A percentile compares a stretch with the other conserved stretches of the same genome.
phyloP scores from a whole-genome alignment of 2,329 filamentous ascomycete species.

The Chaetomiaceae sp. region DNA sequence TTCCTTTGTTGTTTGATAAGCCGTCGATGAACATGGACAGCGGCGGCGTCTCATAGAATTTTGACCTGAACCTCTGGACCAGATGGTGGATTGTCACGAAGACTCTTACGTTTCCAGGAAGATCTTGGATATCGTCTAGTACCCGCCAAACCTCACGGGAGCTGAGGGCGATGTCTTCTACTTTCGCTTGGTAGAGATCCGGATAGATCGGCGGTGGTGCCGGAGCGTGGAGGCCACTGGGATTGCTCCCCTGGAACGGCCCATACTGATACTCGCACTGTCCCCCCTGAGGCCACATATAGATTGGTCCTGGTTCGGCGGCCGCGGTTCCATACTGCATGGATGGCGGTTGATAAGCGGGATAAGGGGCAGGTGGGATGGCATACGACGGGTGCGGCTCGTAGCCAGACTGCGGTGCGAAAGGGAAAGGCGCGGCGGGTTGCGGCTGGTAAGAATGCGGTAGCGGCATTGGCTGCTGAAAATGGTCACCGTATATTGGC shows the following conservation, averaged over 20 bases:
- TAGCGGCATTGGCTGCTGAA: constrained; percentile 20
- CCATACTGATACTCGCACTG: constrained; percentile 25
- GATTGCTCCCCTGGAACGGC: constrained; percentile 25
- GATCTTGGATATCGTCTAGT: constrained; percentile 54
- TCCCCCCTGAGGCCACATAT: constrained; percentile 15
- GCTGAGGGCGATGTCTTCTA: constrained; percentile 51
- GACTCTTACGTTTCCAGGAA: constrained; percentile 59
- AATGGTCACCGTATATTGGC: constrained; percentile 32
- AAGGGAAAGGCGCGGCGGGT: constrained; percentile 7
- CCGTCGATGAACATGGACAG: constrained; percentile 58
- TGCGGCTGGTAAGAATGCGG: constrained; percentile 13
- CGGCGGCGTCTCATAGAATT: constrained; percentile 53
- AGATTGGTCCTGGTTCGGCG: constrained; percentile 6
- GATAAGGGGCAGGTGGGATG: constrained; percentile 25
- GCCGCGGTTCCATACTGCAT: constrained; percentile 7
- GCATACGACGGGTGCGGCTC: constrained; percentile 18
- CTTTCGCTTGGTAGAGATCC: constrained; percentile 43
- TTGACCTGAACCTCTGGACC: constrained; percentile 51
- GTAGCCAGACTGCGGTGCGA: constrained; percentile 14
- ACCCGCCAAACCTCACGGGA: constrained; percentile 61
- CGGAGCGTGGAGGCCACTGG: constrained; percentile 12
- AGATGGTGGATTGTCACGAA: constrained; percentile 62
- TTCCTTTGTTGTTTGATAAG: constrained; percentile 51
- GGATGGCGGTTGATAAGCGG: constrained; percentile 21
- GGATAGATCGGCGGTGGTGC: constrained; percentile 30